phyloP scores from a whole-genome alignment of 2,329 filamentous ascomycete species.

The Paracoccidioides lutzii region DNA sequence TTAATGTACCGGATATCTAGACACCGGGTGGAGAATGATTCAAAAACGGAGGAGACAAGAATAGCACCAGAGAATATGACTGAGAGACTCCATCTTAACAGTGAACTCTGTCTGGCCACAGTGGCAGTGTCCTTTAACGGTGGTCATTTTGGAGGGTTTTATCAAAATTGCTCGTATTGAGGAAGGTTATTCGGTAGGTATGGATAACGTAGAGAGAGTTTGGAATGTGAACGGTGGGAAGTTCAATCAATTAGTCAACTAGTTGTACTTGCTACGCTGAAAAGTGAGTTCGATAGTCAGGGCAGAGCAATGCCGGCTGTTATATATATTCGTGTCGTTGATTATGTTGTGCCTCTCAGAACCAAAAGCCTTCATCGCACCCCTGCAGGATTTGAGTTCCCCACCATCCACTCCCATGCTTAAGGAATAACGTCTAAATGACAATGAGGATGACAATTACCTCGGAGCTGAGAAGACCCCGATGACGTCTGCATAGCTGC shows the following conservation, averaged over 20 bases:
- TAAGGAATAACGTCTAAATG: background rate
- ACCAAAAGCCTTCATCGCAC: background rate
- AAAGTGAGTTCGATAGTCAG: background rate
- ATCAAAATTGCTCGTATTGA: background rate
- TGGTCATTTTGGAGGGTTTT: constrained; percentile 26
- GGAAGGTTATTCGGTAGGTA: too few relatives aligned
- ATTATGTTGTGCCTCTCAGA: background rate
- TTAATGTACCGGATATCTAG: background rate
- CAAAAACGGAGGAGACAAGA: background rate
- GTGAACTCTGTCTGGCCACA: constrained; percentile 43
- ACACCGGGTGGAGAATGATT: background rate
- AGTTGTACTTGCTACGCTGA: background rate
- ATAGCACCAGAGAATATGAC: constrained; percentile 26
- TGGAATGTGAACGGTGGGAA: too few relatives aligned
- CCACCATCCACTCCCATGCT: background rate
- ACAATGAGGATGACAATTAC: background rate
- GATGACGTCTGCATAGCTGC: background rate
- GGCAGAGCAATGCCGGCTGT: background rate
- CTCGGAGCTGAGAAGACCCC: background rate
- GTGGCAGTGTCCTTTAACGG: constrained; percentile 41
- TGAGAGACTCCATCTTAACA: constrained; percentile 36
- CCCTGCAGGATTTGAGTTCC: background rate
- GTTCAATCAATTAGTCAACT: background rate
- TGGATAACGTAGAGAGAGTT: too few relatives aligned
- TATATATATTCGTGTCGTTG: background rate